Conservation (phyloP, 2,329 filamentous ascomycete genomes). For the Acarospora socialis region DNA sequence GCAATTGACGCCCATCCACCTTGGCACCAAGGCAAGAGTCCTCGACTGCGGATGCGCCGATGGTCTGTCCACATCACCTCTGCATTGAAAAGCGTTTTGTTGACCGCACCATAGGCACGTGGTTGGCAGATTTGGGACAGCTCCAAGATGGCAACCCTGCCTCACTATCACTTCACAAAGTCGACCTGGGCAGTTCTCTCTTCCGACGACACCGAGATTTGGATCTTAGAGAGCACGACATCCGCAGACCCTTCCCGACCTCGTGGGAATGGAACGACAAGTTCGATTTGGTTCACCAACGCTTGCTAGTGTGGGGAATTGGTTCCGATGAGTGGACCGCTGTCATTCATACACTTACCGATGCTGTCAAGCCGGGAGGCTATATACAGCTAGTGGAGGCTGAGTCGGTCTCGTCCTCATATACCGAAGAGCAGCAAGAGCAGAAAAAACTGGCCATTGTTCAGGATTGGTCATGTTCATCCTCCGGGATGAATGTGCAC, state of each 20-base stretch:
- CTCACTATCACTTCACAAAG: conserved; percentile 1
- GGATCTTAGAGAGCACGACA: conserved; percentile 2
- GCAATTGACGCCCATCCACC: neutral
- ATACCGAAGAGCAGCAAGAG: neutral
- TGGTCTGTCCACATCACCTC: conserved; percentile 1
- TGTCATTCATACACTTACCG: neutral
- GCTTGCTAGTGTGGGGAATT: conserved; percentile 3
- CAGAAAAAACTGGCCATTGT: neutral
- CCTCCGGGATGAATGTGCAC: conserved; percentile 1
- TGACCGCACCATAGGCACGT: conserved; percentile 1
- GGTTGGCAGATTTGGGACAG: conserved; percentile 1
- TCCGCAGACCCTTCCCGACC: conserved; percentile 1
- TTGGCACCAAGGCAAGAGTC: neutral
- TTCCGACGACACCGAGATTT: neutral
- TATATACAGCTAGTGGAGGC: conserved; percentile 4
- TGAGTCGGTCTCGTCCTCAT: neutral
- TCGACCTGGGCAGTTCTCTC: conserved; percentile 1
- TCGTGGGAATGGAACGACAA: conserved; percentile 2
- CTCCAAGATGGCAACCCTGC: conserved; percentile 1
- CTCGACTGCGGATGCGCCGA: conserved; percentile 3
- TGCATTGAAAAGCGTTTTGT: neutral
- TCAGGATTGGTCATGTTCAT: neutral
- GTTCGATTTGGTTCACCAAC: conserved; percentile 3
- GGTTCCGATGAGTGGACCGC: neutral
- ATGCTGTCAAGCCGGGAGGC: conserved; percentile 3